Evolutionary conservation across 768 basidiomycete genomes (phyloP), one percentile per base, ranked within the genome.

Genomic region (Naematelia aurantialba): DNA sequence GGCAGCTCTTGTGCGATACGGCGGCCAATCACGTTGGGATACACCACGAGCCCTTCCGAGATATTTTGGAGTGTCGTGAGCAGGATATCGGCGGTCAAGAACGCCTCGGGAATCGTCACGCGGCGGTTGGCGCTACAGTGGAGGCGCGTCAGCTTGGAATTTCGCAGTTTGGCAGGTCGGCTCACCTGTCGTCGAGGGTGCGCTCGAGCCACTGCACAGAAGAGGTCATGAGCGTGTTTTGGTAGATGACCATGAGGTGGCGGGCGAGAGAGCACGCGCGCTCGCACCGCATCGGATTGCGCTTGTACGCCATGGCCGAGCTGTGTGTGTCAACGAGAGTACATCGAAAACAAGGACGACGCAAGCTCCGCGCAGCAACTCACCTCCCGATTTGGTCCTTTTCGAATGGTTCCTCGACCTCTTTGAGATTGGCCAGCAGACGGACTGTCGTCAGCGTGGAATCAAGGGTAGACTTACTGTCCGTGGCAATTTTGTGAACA

Each of bases 241-340:
- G 91, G 69, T 93, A 93, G 59, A 98, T 82, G 17, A 87, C 85
- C 91, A 96, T 96, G 51, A 99, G 80, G 79, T 98, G 96, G 55
- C 96, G 82, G n/a, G 93, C 83, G 54, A 99, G 84, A 70, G 89
- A 91, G 83, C 96, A 99, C 46, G 96, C 88, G 42, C 96, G 88
- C 79, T 99, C 96, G 57, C 86, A 93, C 58, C 96, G 89, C 96
- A 99, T 99, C 5, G 96, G 96, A 79, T 99, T 98, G 56, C 94
- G 85, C 80, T 73, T 48, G 30, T 39, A 39, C 34, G 34, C 34
- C 34, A 39, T 39, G 17, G 34, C 34, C 8, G 34, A 39, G 17
- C 34, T 39, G 34, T 17, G n/a, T n/a, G n/a, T 27, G 21, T 31
- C 25, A 45, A 14, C n/a, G 19, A 49, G 1, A 34, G 3, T 39